Percentiles rank a stretch among this genome's conserved stretches.
Conservation (phyloP, 148 eudicot species). For the Rhododendron henanense region DNA sequence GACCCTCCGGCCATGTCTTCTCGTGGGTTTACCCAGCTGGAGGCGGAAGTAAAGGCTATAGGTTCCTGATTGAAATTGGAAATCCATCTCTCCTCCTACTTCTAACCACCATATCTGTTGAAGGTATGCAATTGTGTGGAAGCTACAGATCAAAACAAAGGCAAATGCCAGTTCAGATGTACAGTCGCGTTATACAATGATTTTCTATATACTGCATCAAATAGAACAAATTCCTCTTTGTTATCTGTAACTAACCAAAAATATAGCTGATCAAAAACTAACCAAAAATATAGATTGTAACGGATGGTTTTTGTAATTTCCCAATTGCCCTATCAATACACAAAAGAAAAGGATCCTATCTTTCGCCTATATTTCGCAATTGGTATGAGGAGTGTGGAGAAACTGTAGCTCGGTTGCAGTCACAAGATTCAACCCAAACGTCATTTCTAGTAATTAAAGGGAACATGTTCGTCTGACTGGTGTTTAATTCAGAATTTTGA, state of each 20-base stretch:
- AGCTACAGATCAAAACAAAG: constrained; percentile 32
- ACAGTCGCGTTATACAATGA: neutral
- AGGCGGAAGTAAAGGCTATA: constrained; percentile 60
- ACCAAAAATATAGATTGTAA: no score
- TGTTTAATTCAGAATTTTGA: neutral
- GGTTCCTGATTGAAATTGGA: constrained; percentile 48
- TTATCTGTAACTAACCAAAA: neutral
- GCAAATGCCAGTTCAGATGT: neutral
- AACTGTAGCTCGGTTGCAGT: no score
- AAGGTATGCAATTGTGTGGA: constrained; percentile 59
- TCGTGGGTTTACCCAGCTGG: constrained; percentile 42
- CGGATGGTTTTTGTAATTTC: neutral
- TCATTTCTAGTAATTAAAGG: no score
- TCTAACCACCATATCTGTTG: constrained; percentile 86
- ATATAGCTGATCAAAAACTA: no score
- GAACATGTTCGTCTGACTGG: neutral
- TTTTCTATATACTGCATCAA: neutral
- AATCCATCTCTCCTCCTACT: constrained; percentile 54
- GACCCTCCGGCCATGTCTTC: constrained; percentile 23
- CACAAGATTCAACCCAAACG: no score
- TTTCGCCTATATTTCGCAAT: no score
- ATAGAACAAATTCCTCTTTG: neutral
- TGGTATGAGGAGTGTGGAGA: no score
- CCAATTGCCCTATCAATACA: neutral
- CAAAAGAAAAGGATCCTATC: neutral